These are phyloP conservation scores for Saccharomycopsis amapae DNA, from an alignment of 805 yeast genomes.

Conservation along the genomic window DNA sequence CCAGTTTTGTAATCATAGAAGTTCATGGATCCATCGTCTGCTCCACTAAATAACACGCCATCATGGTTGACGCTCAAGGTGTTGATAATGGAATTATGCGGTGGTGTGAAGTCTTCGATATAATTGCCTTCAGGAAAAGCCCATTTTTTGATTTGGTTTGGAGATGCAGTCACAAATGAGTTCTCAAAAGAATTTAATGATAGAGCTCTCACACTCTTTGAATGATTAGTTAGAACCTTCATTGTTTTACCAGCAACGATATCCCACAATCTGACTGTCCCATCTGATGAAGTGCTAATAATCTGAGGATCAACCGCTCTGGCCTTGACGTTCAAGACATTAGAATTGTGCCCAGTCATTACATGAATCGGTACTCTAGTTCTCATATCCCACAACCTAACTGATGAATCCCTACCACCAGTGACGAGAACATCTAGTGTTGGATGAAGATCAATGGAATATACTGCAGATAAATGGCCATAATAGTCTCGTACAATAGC, in stretches of 20 bases:
- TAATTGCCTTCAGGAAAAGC: slow-evolving; percentile 60
- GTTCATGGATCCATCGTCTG: slow-evolving; percentile 71
- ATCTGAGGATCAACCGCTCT: slow-evolving; percentile 80
- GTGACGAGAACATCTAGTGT: slow-evolving; percentile 75
- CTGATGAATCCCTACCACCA: slow-evolving; percentile 83
- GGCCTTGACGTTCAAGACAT: slow-evolving; percentile 62
- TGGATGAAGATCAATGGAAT: slow-evolving; percentile 80
- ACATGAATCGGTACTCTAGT: slow-evolving; percentile 68
- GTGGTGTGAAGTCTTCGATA: slow-evolving; percentile 47
- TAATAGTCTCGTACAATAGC: slow-evolving; percentile 79
- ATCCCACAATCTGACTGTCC: slow-evolving; percentile 88
- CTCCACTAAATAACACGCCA: slow-evolving; percentile 68
- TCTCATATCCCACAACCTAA: slow-evolving; percentile 91
- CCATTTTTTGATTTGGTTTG: slow-evolving; percentile 83
- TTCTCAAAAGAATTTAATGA: slow-evolving; percentile 59
- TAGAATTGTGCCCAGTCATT: slow-evolving; percentile 72
- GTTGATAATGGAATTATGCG: slow-evolving; percentile 51
- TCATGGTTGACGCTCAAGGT: slow-evolving; percentile 60
- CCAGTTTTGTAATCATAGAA: slow-evolving; percentile 78
- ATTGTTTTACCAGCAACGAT: slow-evolving; percentile 63
- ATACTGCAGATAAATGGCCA: slow-evolving; percentile 90
- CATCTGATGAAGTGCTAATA: slow-evolving; percentile 74
- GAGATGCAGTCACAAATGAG: slow-evolving; percentile 74
- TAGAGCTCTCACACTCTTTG: slow-evolving; percentile 71
- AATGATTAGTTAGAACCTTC: slow-evolving; percentile 75